A percentile compares a stretch with the other conserved stretches of the same genome.
These are phyloP conservation scores for Irpex sp. DNA, from an alignment of 1,284 basidiomycete species.

Conservation along the genomic window DNA sequence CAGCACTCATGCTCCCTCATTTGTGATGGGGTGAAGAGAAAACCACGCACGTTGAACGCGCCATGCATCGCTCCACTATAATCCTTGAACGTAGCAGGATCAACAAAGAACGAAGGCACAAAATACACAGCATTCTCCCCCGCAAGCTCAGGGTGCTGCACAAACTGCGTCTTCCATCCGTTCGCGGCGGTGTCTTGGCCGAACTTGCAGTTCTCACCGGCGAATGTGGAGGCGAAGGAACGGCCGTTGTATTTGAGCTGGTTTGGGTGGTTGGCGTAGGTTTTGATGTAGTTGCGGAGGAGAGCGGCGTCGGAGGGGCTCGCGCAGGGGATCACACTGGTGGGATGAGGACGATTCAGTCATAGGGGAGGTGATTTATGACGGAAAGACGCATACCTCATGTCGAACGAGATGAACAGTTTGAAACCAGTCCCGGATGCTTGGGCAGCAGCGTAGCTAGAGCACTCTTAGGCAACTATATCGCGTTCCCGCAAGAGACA, in stretches of 20 bases:
- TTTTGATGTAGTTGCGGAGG: slow-evolving; percentile 59
- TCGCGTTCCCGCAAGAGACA: no score
- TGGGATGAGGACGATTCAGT: neutral
- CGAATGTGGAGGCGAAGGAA: slow-evolving; percentile 74
- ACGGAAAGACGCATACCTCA: slow-evolving; percentile 50
- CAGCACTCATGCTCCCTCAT: no score
- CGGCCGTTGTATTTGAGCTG: slow-evolving; percentile 59
- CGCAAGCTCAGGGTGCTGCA: slow-evolving; percentile 42
- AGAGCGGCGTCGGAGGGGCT: slow-evolving; percentile 47
- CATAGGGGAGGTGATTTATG: neutral
- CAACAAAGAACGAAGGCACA: slow-evolving; percentile 65
- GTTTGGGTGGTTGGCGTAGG: slow-evolving; percentile 56
- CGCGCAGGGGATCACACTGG: slow-evolving; percentile 54
- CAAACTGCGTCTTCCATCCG: slow-evolving; percentile 61
- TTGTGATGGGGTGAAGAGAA: no score
- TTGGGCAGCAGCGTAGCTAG: slow-evolving; percentile 51
- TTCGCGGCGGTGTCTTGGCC: slow-evolving; percentile 48
- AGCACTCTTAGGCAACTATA: no score
- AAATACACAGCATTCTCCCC: slow-evolving; percentile 52
- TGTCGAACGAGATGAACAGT: slow-evolving; percentile 78
- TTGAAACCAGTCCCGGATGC: slow-evolving; percentile 62
- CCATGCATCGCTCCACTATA: slow-evolving; percentile 55
- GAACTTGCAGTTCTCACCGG: slow-evolving; percentile 74
- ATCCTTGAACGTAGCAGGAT: slow-evolving; percentile 44
- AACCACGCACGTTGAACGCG: slow-evolving; percentile 58